Evolutionary conservation across 2,329 filamentous ascomycete genomes (phyloP).

Genomic region (Penicillium sp.): DNA sequence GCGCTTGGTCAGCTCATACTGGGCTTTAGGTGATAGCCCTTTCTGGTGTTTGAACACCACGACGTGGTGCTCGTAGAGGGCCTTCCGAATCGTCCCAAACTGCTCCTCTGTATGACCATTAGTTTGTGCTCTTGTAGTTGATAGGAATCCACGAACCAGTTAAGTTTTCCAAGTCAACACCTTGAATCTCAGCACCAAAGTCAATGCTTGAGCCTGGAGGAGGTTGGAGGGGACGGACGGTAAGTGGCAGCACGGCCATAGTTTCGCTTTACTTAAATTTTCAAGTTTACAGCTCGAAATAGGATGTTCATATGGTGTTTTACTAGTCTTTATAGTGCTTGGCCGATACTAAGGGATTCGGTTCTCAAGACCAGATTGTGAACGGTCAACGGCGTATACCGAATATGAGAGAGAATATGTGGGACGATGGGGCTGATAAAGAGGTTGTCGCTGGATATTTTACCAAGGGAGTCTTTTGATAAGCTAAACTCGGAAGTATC

Average conservation of each 20-base stretch:
- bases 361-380: not conserved
- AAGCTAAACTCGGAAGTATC: not conserved
- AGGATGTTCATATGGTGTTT: not conserved
- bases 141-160: constrained; percentile 49
- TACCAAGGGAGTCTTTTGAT: not conserved
- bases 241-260: constrained; percentile 14
- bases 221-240: constrained; percentile 24
- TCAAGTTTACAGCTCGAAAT: not conserved
- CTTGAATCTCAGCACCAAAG: constrained; percentile 60
- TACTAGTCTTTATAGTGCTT: not conserved
- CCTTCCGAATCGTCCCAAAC: constrained; percentile 61
- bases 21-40: constrained; percentile 63
- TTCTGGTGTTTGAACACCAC: constrained; percentile 68
- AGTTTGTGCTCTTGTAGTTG: not conserved
- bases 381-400: constrained; percentile 12
- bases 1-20: constrained; percentile 69
- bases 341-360: not conserved
- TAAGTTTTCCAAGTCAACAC: constrained; percentile 61
- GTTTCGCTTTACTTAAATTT: not conserved
- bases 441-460: not conserved
- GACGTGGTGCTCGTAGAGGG: constrained; percentile 67
- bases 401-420: not conserved
- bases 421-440: not conserved
- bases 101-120: constrained; percentile 53
- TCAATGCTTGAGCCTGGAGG: constrained; percentile 44